phyloP scores from a whole-genome alignment of 2,329 filamentous ascomycete genomes.

The Gnomoniopsis sp. region DNA sequence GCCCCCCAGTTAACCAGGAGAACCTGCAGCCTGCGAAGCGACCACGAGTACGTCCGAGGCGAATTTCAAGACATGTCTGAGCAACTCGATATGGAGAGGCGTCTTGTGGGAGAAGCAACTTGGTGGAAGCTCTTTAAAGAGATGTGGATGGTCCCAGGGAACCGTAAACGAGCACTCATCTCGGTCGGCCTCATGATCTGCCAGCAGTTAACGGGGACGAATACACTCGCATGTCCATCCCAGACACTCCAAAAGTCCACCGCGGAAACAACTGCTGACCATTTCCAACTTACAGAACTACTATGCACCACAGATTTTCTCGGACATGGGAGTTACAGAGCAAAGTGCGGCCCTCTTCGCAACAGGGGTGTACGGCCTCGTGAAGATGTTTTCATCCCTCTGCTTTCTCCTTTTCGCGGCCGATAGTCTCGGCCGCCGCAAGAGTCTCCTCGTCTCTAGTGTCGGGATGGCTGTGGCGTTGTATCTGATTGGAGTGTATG shows the following conservation, averaged over 20 bases:
- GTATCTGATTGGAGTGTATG: conserved; percentile 28
- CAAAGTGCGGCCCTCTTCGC: conserved; percentile 62
- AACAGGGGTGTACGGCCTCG: conserved; percentile 69
- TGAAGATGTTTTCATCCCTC: conserved; percentile 60
- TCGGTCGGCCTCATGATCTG: conserved; percentile 49
- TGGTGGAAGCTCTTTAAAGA: conserved; percentile 59
- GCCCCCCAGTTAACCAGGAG: neutral
- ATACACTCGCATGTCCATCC: neutral
- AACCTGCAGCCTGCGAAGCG: conserved; percentile 45
- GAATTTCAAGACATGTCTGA: conserved; percentile 66
- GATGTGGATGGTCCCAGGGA: conserved; percentile 57
- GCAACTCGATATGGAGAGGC: conserved; percentile 60
- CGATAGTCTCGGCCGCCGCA: conserved; percentile 65
- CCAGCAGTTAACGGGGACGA: conserved; percentile 17
- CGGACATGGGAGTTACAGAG: conserved; percentile 55
- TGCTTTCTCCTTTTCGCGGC: conserved; percentile 64
- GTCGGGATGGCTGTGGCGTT: conserved; percentile 52
- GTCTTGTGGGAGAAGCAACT: conserved; percentile 49
- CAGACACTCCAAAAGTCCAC: neutral
- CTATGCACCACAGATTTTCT: conserved; percentile 68
- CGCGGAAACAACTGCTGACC: neutral
- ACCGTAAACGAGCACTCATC: conserved; percentile 62
- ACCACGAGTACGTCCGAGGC: conserved; percentile 55
- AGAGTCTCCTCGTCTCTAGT: conserved; percentile 60
- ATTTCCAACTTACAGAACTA: conserved; percentile 44